Evolutionary conservation across 2,329 filamentous ascomycete species (phyloP).

Genomic region (Aspergillus viridinutans): DNA sequence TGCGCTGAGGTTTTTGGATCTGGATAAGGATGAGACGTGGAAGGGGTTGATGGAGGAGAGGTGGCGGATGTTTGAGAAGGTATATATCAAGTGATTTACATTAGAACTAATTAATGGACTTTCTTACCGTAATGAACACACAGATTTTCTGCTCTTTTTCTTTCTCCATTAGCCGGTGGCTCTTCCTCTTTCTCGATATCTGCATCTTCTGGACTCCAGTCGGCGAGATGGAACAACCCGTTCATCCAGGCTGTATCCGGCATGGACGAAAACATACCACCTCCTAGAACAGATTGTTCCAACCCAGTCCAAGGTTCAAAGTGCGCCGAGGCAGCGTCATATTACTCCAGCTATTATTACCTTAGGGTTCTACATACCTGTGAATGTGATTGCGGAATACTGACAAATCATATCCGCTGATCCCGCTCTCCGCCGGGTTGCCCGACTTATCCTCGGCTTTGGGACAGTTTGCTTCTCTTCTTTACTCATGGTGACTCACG

Average conservation of each 20-base stretch:
- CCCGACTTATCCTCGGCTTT: background rate
- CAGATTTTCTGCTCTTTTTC: background rate
- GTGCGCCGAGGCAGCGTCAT: background rate
- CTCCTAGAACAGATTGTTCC: background rate
- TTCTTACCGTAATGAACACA: background rate
- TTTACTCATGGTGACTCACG: too few species aligned
- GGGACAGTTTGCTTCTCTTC: too few species aligned
- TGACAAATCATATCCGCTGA: background rate
- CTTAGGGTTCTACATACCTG: too few species aligned
- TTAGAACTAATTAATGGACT: background rate
- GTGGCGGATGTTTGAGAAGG: conserved; percentile 4
- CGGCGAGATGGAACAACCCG: background rate
- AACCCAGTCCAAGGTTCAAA: conserved; percentile 3
- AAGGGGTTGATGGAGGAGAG: background rate
- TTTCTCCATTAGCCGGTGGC: background rate
- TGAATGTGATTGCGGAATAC: too few species aligned
- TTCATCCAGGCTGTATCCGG: conserved; percentile 2
- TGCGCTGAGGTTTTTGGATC: conserved; percentile 15
- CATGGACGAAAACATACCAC: conserved; percentile 2
- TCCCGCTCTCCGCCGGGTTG: too few species aligned
- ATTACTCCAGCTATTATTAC: too few species aligned
- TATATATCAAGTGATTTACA: background rate
- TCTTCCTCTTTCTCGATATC: background rate
- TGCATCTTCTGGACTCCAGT: background rate
- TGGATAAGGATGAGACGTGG: conserved; percentile 6